Conservation (phyloP, 306 rosid genomes). For the Cucurbita argyrosperma region DNA sequence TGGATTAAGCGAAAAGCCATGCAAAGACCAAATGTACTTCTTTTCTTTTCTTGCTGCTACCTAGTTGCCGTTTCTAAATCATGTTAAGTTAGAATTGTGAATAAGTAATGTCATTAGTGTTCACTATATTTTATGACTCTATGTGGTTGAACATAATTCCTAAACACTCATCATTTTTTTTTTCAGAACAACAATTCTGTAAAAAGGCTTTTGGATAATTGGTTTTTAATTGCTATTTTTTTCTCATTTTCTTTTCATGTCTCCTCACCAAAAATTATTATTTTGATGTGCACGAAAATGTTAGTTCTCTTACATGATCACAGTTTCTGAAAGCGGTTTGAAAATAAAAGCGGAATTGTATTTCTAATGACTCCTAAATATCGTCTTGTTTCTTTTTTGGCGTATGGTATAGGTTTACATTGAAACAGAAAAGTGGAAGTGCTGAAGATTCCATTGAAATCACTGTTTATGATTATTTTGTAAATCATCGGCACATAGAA, state of each 20-base stretch:
- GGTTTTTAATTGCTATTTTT: neutral
- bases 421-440: slow-evolving; percentile 35
- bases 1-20: slow-evolving; percentile 66
- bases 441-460: slow-evolving; percentile 29
- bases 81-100: neutral
- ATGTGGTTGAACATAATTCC: neutral
- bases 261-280: neutral
- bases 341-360: neutral
- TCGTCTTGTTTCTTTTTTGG: neutral
- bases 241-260: neutral
- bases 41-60: neutral
- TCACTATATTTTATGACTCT: neutral
- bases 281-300: neutral
- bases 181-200: neutral
- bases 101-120: neutral
- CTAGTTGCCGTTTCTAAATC: neutral
- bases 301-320: neutral
- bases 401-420: slow-evolving; percentile 31
- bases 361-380: neutral
- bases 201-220: neutral
- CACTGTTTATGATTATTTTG: slow-evolving; percentile 77
- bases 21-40: slow-evolving; percentile 55
- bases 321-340: neutral
- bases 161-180: neutral
- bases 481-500: slow-evolving; percentile 37